Conservation (phyloP, 352 stramenopile genomes). For the Globisporangium paddicum region DNA sequence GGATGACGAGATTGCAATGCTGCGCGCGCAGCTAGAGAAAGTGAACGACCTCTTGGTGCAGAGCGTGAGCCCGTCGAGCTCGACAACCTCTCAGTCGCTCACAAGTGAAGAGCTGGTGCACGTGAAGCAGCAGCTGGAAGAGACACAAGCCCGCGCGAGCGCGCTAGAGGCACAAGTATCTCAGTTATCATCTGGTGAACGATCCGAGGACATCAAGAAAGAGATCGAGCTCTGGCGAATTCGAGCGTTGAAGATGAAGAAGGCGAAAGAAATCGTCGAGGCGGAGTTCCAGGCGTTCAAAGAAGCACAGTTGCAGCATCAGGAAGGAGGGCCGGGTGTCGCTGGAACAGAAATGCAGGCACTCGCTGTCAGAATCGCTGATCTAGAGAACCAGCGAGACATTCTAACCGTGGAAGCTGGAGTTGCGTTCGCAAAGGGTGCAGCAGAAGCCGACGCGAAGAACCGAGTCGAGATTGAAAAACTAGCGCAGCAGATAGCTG, state of each 20-base stretch:
- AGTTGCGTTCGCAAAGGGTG: background rate
- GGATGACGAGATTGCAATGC: background rate
- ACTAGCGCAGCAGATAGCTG: background rate
- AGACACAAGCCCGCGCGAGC: background rate
- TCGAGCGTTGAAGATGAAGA: conserved; percentile 36
- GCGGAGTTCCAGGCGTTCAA: conserved; percentile 13
- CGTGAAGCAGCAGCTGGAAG: background rate
- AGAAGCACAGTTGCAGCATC: background rate
- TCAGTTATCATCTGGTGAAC: background rate
- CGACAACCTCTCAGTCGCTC: background rate
- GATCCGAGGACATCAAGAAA: conserved; percentile 13
- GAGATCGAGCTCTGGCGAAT: conserved; percentile 33
- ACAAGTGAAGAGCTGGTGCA: background rate
- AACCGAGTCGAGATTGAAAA: background rate
- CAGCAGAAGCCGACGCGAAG: background rate
- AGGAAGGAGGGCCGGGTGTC: background rate
- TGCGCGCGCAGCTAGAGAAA: conserved; percentile 3
- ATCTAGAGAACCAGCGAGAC: conserved; percentile 9
- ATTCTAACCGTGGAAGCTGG: background rate
- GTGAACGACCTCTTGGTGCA: background rate
- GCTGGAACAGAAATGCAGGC: background rate
- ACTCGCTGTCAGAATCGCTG: background rate
- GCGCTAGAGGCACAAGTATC: background rate
- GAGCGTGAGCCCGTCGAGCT: background rate
- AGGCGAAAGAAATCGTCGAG: conserved; percentile 25